Percentiles rank a stretch among this genome's conserved stretches.
Conservation (phyloP, 2,329 filamentous ascomycete species). For the Colletotrichum liriopes region DNA sequence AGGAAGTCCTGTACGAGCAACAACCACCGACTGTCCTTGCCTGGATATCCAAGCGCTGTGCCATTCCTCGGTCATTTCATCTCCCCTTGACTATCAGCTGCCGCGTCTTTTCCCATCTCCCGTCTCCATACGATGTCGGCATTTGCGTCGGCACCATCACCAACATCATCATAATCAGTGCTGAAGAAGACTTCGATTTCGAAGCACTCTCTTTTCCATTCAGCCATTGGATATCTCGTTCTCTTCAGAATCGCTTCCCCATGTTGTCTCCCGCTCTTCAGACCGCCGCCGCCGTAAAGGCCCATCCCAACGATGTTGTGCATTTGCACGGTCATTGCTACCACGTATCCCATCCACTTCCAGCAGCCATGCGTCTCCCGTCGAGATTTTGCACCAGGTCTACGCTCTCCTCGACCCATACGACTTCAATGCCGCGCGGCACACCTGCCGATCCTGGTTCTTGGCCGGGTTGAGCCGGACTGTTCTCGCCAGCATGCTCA, state of each 20-base stretch:
- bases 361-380: constrained; percentile 48
- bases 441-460: constrained; percentile 74
- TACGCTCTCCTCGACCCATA: constrained; percentile 52
- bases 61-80: background rate
- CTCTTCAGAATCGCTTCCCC: background rate
- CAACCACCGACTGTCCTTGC: too few relatives aligned
- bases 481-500: constrained; percentile 68
- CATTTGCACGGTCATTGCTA: background rate
- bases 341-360: background rate
- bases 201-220: background rate
- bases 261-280: background rate
- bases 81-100: background rate
- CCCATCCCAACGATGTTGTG: background rate
- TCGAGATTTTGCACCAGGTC: constrained; percentile 57
- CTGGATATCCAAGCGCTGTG: too few relatives aligned
- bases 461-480: constrained; percentile 66
- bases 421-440: constrained; percentile 73
- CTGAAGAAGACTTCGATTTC: background rate
- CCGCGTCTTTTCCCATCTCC: background rate
- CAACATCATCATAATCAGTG: background rate
- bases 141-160: background rate
- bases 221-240: background rate
- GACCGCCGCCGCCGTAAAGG: background rate
- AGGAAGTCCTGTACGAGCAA: too few relatives aligned
- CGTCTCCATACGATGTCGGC: background rate